Conservation (phyloP, 768 basidiomycete genomes). For the Crassisporium funariophilum region DNA sequence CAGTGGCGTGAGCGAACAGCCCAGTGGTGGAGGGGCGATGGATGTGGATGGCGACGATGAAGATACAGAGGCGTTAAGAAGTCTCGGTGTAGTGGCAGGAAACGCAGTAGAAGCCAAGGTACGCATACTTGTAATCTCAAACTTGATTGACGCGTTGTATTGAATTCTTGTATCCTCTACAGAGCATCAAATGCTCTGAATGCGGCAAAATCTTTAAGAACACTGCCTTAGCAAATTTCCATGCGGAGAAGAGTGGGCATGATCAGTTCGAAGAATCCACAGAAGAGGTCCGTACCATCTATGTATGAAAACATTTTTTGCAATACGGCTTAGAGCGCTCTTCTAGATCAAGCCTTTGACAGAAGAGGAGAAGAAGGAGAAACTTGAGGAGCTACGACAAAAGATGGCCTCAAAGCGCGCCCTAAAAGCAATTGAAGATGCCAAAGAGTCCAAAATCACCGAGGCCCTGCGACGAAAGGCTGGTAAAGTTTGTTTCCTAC, state of each 20-base stretch:
- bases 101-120: slow-evolving; percentile 70
- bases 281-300: slow-evolving; percentile 66
- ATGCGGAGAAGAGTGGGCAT: slow-evolving; percentile 94
- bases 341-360: slow-evolving; percentile 84
- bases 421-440: slow-evolving; percentile 70
- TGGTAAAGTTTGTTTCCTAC: slow-evolving; percentile 57
- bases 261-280: slow-evolving; percentile 95
- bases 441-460: slow-evolving; percentile 70
- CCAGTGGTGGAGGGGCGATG: slow-evolving; percentile 36
- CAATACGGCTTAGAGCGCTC: too few relatives aligned
- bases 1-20: slow-evolving; percentile 40
- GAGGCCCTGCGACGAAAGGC: slow-evolving; percentile 84
- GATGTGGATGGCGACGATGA: slow-evolving; percentile 74
- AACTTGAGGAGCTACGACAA: slow-evolving; percentile 73
- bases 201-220: slow-evolving; percentile 89
- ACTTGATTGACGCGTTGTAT: not conserved
- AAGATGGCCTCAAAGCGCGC: slow-evolving; percentile 84
- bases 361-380: slow-evolving; percentile 88
- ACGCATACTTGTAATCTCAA: slow-evolving; percentile 13
- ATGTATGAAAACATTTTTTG: not conserved
- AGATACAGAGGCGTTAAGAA: slow-evolving; percentile 63
- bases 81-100: slow-evolving; percentile 42
- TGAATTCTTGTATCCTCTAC: not conserved
- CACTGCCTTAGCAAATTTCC: slow-evolving; percentile 86
- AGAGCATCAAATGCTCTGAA: slow-evolving; percentile 84